Evolutionary conservation across 1,284 basidiomycete species (phyloP).

Genomic region (Megacollybia platyphylla): DNA sequence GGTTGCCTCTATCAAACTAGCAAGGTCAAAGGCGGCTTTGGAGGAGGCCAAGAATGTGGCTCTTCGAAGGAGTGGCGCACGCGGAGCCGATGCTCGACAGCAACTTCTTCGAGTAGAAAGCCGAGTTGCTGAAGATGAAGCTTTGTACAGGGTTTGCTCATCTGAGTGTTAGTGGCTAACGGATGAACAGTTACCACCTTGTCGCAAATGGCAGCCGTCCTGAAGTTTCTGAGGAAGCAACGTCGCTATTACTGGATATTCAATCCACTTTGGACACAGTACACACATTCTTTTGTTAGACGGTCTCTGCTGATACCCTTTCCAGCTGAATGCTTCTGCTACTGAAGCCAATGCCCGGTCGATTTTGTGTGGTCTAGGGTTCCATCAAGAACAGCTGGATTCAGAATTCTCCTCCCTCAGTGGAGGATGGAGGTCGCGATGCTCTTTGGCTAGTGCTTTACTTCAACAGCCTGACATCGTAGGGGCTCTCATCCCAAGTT

Average conservation of each 20-base stretch:
- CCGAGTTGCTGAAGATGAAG: conserved; percentile 16
- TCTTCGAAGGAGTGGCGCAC: conserved; percentile 40
- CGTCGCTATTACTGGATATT: conserved; percentile 22
- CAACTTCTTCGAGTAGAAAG: conserved; percentile 38
- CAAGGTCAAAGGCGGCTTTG: conserved; percentile 18
- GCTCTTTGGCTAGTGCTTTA: conserved; percentile 66
- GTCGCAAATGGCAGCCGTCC: conserved; percentile 1
- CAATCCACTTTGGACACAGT: conserved; percentile 25
- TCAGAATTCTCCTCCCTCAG: conserved; percentile 38
- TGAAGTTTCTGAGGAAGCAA: conserved; percentile 7
- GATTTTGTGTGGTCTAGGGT: conserved; percentile 57
- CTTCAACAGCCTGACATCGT: conserved; percentile 61
- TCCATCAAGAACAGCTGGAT: conserved; percentile 35
- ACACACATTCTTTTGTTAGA: conserved; percentile 6
- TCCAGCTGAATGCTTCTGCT: conserved; percentile 20
- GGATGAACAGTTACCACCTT: too few relatives aligned
- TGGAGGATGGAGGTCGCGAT: conserved; percentile 62
- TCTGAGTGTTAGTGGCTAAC: too few relatives aligned
- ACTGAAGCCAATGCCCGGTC: conserved; percentile 43
- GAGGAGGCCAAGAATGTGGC: conserved; percentile 42
- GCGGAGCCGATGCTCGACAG: conserved; percentile 47
- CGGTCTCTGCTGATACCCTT: background rate
- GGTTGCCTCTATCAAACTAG: conserved; percentile 13
- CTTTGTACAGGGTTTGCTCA: too few relatives aligned
- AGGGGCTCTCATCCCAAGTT: conserved; percentile 24